Evolutionary conservation across 768 basidiomycete species (phyloP), one percentile per base, ranked within the genome.

Genomic region (Leucocoprinus birnbaumii): DNA sequence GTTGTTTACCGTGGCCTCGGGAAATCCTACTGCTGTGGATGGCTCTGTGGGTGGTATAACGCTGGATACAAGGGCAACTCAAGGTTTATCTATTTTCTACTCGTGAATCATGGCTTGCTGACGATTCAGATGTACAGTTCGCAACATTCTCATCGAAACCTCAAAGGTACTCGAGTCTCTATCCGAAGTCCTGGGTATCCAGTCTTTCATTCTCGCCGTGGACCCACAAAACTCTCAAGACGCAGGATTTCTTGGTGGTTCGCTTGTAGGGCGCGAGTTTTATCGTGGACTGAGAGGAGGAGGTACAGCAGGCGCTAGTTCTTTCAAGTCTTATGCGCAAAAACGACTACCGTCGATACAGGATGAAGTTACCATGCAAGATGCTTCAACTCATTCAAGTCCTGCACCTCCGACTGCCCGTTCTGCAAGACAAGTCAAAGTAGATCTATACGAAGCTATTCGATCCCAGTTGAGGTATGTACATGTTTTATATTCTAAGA

Each of bases 181-280:
- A 3, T 69, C 72, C 25, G 68, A 66, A 10, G 67, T 77, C 11
- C 71, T 78, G 8, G 82, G 82, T 2, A 67, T 82, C 3, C 82
- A 89, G 42, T 83, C 86, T 0, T 84, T 87, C 61, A 58, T 87
- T 38, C 73, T 89, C 3, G 81, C 81, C 1, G 78, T 87, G 24
- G 78, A 86, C 59, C 81, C 84, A 3, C 59, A 61, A 13, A 73
- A 80, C 58, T 60, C 70, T 11, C 56, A 66, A 0, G 80, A 83
- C 61, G 66, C 68, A 25, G 82, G 84, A 0, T 87, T 87, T 66
- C 71, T 89, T 5, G 86, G 86, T 7, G 86, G 86, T 3, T 80
- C 84, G 1, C 42, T 79, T 3, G 60, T 71, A 7, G 86, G 85
- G 5, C 75, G 84, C 38, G 84, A 86, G 55, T 89, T 84, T 59